Base-by-base conservation (phyloP, 2,329 filamentous ascomycete genomes). In the Verticillium nonalfalfae region DNA sequence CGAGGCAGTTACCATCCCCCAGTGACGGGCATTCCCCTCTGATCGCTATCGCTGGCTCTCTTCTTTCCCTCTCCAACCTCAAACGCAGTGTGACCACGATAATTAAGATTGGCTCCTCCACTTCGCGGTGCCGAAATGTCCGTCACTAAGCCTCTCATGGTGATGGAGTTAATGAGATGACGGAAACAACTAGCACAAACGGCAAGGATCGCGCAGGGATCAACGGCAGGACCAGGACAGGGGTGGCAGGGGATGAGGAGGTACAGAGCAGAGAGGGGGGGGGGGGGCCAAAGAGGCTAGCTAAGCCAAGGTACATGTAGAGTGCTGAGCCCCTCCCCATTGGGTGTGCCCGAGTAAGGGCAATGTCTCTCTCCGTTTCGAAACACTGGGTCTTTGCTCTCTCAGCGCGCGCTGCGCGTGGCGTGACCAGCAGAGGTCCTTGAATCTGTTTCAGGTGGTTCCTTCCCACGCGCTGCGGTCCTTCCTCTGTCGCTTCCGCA, bases 381-480 rank as follows among this genome's bases (percentile, higher is more conserved):
- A 58, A 58, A 58, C 57, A 58, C 57, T 40, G 57, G 57, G 57
- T 39, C 57, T 50, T 50, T 10, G 40, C 40, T 50, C 40, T 18
- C 40, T 50, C 40, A 50, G 21, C 39, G 9, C n/a, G 7, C 40
- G 40, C 40, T 50, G 40, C 40, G 40, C 40, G 40, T 50, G 40
- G 40, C 40, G 40, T 50, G 40, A 21, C 40, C 40, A 21, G 40
- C 40, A 18, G 50, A 56, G 56, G 62, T 65, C 64, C 62, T 65
- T 61, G 50, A 64, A 65, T 65, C 60, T 64, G 64, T 65, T 65
- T 65, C 64, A 65, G 64, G 63, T 63, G 59, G 33, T 36, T 45
- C 38, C 59, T 45, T 15, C 55, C 45, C 33, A 58, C 58, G 26
- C 26, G 54, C 26, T 56, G 26, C 26, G 9, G 31, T 21, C 34